phyloP scores from a whole-genome alignment of 352 stramenopile species.

The Pythium oligandrum region DNA sequence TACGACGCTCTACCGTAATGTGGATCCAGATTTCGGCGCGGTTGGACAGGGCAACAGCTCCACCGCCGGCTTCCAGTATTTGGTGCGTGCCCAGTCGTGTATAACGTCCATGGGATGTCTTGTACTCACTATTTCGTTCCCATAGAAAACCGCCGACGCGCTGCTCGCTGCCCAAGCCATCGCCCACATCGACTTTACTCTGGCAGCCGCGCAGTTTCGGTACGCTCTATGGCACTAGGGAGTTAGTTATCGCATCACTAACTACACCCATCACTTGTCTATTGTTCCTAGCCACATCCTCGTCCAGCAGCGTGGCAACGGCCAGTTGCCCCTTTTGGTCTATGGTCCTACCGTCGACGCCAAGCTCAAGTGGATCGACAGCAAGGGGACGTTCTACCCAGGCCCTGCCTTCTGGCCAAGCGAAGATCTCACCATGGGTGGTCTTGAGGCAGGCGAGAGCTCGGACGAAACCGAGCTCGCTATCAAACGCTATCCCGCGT shows the following conservation, averaged over 20 bases:
- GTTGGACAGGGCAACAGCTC: slow-evolving; percentile 38
- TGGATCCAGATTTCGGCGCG: slow-evolving; percentile 70
- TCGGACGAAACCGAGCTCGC: neutral
- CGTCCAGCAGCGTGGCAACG: slow-evolving; percentile 45
- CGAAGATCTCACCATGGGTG: slow-evolving; percentile 3
- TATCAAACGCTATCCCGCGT: slow-evolving; percentile 23
- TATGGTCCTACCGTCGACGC: slow-evolving; percentile 70
- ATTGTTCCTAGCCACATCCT: slow-evolving; percentile 35
- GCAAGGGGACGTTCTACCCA: slow-evolving; percentile 73
- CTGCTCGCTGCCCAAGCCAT: slow-evolving; percentile 75
- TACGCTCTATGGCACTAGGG: slow-evolving; percentile 7
- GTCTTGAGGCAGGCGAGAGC: neutral
- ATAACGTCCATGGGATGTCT: no score
- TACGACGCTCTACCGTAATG: slow-evolving; percentile 33
- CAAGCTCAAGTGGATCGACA: slow-evolving; percentile 42
- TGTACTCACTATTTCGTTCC: neutral
- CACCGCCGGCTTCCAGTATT: slow-evolving; percentile 70
- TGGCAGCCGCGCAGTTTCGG: slow-evolving; percentile 45
- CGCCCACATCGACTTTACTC: slow-evolving; percentile 67
- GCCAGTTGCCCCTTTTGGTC: slow-evolving; percentile 62
- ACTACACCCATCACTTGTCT: neutral
- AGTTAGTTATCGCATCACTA: neutral
- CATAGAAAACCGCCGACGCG: slow-evolving; percentile 69
- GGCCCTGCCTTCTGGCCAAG: slow-evolving; percentile 63
- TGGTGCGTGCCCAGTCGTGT: slow-evolving; percentile 29